These are phyloP conservation scores for Blumeria hordei DNA, from an alignment of 2,329 filamentous ascomycete species.

Conservation along the genomic window DNA sequence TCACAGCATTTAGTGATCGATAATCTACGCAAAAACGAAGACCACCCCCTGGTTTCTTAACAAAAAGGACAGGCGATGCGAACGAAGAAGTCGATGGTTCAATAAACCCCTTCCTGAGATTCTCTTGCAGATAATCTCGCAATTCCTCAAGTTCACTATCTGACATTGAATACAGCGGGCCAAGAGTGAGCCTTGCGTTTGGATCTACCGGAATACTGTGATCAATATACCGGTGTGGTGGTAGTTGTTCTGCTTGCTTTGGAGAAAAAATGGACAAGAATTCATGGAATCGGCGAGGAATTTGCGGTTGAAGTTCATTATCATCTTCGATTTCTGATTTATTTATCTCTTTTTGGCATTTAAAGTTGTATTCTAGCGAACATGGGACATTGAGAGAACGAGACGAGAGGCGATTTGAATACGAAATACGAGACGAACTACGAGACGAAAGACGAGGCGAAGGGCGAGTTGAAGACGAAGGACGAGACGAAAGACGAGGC, in stretches of 20 bases:
- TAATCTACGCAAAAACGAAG: not conserved
- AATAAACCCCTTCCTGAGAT: constrained; percentile 2
- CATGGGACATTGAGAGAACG: too few relatives aligned
- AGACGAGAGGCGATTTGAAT: too few relatives aligned
- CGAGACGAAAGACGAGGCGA: too few relatives aligned
- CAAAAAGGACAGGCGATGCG: not conserved
- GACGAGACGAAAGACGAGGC: too few relatives aligned
- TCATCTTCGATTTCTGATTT: not conserved
- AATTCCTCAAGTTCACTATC: not conserved
- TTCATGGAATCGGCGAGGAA: not conserved
- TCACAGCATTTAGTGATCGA: not conserved
- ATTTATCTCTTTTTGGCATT: not conserved
- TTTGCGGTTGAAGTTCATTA: not conserved
- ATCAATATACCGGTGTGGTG: not conserved
- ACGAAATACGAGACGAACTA: too few relatives aligned
- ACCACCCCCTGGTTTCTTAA: not conserved
- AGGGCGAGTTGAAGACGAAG: too few relatives aligned
- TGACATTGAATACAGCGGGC: not conserved
- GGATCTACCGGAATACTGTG: not conserved
- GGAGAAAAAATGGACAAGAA: not conserved
- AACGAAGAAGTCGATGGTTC: not conserved
- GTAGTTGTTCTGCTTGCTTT: not conserved
- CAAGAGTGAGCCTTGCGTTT: not conserved
- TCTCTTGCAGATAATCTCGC: constrained; percentile 1
- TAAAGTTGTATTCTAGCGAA: not conserved